Percentiles rank a stretch among this genome's conserved stretches.
Conservation (phyloP, 768 basidiomycete species). For the Porphyrellus cyaneotinctus region DNA sequence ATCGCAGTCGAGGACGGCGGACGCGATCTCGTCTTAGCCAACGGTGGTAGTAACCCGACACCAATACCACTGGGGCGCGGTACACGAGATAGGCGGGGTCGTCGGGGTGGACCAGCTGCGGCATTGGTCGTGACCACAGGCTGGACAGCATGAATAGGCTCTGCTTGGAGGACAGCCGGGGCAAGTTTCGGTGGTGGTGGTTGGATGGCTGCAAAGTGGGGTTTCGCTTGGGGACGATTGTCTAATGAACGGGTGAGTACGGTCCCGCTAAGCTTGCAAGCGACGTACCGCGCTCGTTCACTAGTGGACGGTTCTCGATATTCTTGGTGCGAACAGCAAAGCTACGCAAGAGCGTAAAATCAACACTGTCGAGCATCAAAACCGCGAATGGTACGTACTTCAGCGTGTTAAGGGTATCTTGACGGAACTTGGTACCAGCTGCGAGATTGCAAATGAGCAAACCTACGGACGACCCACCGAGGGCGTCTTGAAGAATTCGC, state of each 20-base stretch:
- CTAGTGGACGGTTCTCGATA: slow-evolving; percentile 74
- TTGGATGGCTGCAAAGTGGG: slow-evolving; percentile 62
- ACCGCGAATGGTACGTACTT: slow-evolving; percentile 49
- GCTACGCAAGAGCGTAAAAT: slow-evolving; percentile 34
- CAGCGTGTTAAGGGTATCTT: slow-evolving; percentile 89
- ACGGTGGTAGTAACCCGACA: slow-evolving; percentile 19
- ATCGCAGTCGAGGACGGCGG: slow-evolving; percentile 14
- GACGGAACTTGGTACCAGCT: slow-evolving; percentile 74
- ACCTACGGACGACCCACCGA: slow-evolving; percentile 77
- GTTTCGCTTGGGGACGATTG: slow-evolving; percentile 53
- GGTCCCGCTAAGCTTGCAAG: background rate
- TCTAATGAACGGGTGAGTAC: slow-evolving; percentile 35
- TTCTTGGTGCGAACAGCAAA: slow-evolving; percentile 85
- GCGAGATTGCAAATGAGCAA: slow-evolving; percentile 85
- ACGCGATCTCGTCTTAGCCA: slow-evolving; percentile 20
- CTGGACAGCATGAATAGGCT: slow-evolving; percentile 28
- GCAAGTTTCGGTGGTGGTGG: slow-evolving; percentile 43
- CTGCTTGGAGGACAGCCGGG: slow-evolving; percentile 43
- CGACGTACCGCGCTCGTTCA: slow-evolving; percentile 68
- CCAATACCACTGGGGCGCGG: slow-evolving; percentile 32
- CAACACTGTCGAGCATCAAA: background rate
- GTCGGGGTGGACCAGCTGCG: slow-evolving; percentile 16
- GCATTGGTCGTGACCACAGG: slow-evolving; percentile 6
- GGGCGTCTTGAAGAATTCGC: slow-evolving; percentile 83
- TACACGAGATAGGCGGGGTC: slow-evolving; percentile 31